phyloP scores from a whole-genome alignment of 2,329 filamentous ascomycete genomes.

The Talaromyces sp. region DNA sequence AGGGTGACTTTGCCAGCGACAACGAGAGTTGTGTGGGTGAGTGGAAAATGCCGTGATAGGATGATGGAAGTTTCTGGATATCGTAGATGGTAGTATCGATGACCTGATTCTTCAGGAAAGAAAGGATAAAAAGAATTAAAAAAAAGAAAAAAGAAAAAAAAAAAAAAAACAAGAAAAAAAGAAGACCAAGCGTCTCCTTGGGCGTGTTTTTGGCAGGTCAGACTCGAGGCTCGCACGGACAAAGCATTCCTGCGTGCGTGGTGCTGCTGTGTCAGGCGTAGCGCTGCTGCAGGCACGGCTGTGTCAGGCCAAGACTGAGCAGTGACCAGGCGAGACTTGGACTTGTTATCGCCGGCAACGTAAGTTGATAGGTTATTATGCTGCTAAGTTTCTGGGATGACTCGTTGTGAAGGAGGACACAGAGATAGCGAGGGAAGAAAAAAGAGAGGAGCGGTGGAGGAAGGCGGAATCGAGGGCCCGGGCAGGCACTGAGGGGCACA shows the following conservation, averaged over 20 bases:
- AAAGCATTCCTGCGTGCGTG: conserved; percentile 8
- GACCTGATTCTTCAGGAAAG: neutral
- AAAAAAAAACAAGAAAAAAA: neutral
- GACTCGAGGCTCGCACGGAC: conserved; percentile 11
- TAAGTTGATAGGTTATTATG: neutral
- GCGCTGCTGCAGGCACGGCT: conserved; percentile 9
- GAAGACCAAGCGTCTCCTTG: neutral
- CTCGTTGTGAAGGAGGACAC: neutral
- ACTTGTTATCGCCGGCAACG: neutral
- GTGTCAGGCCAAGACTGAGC: neutral
- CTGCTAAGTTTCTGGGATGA: neutral
- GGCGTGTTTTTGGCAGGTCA: conserved; percentile 7
- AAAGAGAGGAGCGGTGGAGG: too few species aligned
- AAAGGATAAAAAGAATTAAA: neutral
- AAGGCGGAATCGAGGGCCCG: neutral
- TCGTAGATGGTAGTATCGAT: neutral
- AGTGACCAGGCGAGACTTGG: neutral
- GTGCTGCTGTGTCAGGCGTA: conserved; percentile 6
- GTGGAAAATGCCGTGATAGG: neutral
- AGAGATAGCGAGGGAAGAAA: neutral
- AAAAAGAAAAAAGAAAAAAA: neutral
- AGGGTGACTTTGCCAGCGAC: neutral
- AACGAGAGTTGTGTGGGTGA: neutral
- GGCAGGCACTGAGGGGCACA: neutral
- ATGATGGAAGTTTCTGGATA: neutral